Base-by-base conservation (phyloP, 2,329 filamentous ascomycete genomes). In the Zopfia rhizophila region DNA sequence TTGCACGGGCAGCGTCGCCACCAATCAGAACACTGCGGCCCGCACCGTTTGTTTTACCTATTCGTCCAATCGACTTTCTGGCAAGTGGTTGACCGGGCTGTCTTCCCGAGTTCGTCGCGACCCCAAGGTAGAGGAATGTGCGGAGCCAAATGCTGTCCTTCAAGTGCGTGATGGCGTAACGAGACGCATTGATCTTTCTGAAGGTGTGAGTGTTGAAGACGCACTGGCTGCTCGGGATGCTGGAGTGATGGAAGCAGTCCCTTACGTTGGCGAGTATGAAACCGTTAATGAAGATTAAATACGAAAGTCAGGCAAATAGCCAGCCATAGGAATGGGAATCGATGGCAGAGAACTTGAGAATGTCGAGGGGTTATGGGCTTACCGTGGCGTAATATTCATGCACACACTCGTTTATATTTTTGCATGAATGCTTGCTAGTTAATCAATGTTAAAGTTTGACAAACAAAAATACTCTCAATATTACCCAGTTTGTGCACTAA, bases 161-260 rank as follows among this genome's bases (percentile, higher is more conserved):
- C 33, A 23, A 27, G 40, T 44, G 11, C 31, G 40, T n/a, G 40
- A 44, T 44, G 40, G 40, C 3, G 40, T 44, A 12, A 44, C 40
- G 12, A 44, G 24, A 11, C 24, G 28, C 14, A 44, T 44, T 24
- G 25, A 29, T 19, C 31, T 44, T 6, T 33, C 31, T 8, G 40
- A 44, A 23, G 40, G 40, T 8, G 22, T 37, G 40, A 44, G 16
- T 8, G 32, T 38, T n/a, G 40, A 44, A 18, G 40, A 44, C 14
- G 40, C 40, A 7, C 32, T 44, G 8, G 31, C 36, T 18, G 12
- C 10, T 18, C 23, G 32, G 3, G 24, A 37, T 11, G 40, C 24
- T 3, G 32, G 25, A 10, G 32, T 37, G 22, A 13, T 44, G 5
- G 40, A 44, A 17, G 31, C 39, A 4, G 13, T 25, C 13, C 22